A percentile compares a stretch with the other conserved stretches of the same genome.
phyloP scores from a whole-genome alignment of 2,329 filamentous ascomycete genomes.

The Thielaviopsis punctulata region DNA sequence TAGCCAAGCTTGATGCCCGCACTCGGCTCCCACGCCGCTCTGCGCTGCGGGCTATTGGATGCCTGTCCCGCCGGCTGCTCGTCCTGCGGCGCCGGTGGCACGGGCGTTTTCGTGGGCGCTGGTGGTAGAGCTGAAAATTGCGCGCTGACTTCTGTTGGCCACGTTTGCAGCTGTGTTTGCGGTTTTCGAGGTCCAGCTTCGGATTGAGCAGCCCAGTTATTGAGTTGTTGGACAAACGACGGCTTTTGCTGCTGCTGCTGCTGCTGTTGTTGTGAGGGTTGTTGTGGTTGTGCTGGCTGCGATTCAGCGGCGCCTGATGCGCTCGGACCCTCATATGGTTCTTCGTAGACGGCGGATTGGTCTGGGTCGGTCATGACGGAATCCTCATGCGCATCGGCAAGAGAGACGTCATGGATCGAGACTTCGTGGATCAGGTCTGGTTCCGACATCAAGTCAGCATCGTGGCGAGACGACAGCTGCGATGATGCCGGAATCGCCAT shows the following conservation, averaged over 20 bases:
- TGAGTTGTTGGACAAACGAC: slow-evolving; percentile 15
- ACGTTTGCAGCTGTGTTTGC: slow-evolving; percentile 20
- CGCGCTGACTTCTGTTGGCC: slow-evolving; percentile 69
- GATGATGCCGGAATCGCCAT: neutral
- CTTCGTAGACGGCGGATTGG: slow-evolving; percentile 12
- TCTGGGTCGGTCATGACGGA: neutral
- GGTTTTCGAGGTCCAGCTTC: slow-evolving; percentile 14
- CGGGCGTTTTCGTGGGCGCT: slow-evolving; percentile 15
- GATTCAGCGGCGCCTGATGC: slow-evolving; percentile 12
- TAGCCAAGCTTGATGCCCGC: slow-evolving; percentile 15
- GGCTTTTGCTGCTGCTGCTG: neutral
- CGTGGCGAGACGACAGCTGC: slow-evolving; percentile 7
- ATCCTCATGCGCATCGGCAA: neutral
- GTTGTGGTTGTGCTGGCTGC: neutral
- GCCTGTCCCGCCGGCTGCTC: slow-evolving; percentile 16
- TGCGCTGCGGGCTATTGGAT: neutral
- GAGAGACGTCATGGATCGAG: neutral
- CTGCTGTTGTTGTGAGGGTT: neutral
- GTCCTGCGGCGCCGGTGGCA: slow-evolving; percentile 12
- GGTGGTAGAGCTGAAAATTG: slow-evolving; percentile 41
- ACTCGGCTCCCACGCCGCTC: slow-evolving; percentile 9
- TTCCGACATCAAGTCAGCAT: neutral
- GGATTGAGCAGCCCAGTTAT: slow-evolving; percentile 11
- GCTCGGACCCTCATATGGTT: slow-evolving; percentile 14
- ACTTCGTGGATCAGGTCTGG: slow-evolving; percentile 10